These are phyloP conservation scores for Russula earlei DNA, from an alignment of 768 basidiomycete species.

Conservation along the genomic window DNA sequence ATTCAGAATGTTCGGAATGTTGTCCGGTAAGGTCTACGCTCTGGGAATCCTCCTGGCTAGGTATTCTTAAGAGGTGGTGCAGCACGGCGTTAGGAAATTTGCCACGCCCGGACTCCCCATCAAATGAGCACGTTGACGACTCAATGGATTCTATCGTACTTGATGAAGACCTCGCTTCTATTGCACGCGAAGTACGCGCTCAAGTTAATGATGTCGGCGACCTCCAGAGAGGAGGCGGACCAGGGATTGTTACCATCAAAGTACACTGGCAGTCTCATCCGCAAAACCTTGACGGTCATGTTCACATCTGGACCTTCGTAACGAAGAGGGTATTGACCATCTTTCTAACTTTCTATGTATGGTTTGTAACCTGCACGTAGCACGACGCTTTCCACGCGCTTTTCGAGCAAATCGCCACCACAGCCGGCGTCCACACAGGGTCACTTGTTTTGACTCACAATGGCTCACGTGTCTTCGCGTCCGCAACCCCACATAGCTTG, in stretches of 20 bases:
- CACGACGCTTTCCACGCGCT: slow-evolving; percentile 53
- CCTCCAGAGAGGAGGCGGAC: slow-evolving; percentile 24
- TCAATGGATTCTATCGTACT: slow-evolving; percentile 40
- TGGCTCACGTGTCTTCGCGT: slow-evolving; percentile 56
- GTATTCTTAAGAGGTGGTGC: slow-evolving; percentile 1
- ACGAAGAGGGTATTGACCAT: slow-evolving; percentile 45
- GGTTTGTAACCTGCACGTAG: slow-evolving; percentile 28
- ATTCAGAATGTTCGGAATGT: slow-evolving; percentile 48
- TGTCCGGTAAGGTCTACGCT: slow-evolving; percentile 39
- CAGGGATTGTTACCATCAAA: slow-evolving; percentile 37
- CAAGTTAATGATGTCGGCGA: slow-evolving; percentile 23
- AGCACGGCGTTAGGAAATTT: slow-evolving; percentile 41
- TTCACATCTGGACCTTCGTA: slow-evolving; percentile 41
- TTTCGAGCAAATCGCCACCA: slow-evolving; percentile 58
- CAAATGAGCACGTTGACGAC: slow-evolving; percentile 33
- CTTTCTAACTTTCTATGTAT: neutral
- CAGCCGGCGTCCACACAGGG: slow-evolving; percentile 39
- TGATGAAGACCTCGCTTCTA: slow-evolving; percentile 54
- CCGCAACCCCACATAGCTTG: slow-evolving; percentile 56
- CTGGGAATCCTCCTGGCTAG: neutral
- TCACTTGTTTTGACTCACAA: slow-evolving; percentile 54
- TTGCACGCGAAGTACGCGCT: slow-evolving; percentile 35
- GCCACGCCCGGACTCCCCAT: slow-evolving; percentile 41
- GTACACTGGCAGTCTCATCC: slow-evolving; percentile 67
- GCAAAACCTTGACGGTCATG: slow-evolving; percentile 31